Evolutionary conservation across 1,139 yeast genomes (phyloP).

Genomic region (Geotrichum australiense): DNA sequence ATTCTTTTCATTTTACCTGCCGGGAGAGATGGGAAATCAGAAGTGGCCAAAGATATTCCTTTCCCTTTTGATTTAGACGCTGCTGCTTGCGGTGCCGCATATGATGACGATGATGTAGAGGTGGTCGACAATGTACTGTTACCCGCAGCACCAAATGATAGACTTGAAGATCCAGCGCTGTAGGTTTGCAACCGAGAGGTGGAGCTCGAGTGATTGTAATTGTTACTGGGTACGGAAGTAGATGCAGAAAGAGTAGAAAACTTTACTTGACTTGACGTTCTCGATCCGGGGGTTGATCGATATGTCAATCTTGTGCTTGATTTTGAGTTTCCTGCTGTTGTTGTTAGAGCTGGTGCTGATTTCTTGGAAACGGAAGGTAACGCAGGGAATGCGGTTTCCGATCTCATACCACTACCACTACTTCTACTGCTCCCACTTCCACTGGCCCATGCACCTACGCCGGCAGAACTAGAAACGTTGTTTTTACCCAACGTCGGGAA

Average conservation of each 20-base stretch:
- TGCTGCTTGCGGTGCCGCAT: too few relatives aligned
- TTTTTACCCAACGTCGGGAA: conserved; percentile 14
- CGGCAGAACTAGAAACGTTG: conserved; percentile 2
- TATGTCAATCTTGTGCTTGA: not conserved
- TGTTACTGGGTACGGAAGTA: not conserved
- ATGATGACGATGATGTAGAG: not conserved
- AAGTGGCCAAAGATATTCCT: conserved; percentile 10
- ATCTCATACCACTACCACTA: not conserved
- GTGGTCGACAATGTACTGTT: not conserved
- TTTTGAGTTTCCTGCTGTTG: too few relatives aligned
- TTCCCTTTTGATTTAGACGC: not conserved
- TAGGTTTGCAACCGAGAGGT: too few relatives aligned
- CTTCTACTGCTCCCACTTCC: conserved; percentile 1
- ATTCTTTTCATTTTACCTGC: conserved; percentile 12
- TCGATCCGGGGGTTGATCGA: conserved; percentile 1
- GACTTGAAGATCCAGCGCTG: too few relatives aligned
- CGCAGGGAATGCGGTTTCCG: conserved; percentile 23
- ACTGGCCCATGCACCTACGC: conserved; percentile 17
- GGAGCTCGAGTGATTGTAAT: too few relatives aligned
- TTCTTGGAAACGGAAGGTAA: conserved; percentile 18
- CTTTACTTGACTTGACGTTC: not conserved
- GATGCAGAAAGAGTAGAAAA: not conserved
- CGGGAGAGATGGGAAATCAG: conserved; percentile 14
- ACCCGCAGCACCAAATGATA: too few relatives aligned
- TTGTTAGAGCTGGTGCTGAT: not conserved